Base-by-base conservation (phyloP, 495 filamentous ascomycete species). In the Daldinia decipiens region DNA sequence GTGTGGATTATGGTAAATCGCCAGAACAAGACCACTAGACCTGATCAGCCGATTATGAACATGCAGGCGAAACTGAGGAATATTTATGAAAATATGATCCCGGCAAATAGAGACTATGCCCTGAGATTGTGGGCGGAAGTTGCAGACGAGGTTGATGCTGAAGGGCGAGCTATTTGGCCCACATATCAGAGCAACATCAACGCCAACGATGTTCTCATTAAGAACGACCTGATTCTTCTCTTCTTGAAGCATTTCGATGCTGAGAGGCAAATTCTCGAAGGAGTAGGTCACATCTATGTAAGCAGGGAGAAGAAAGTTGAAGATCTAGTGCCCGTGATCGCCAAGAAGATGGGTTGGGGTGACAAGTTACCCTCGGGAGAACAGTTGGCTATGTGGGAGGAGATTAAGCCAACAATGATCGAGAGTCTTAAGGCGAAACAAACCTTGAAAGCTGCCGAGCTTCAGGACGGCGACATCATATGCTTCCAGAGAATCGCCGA, bases 1-100 rank as follows among this genome's bases (percentile, higher is more conserved):
- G 85, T 97, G 50, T 98, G 95, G 96, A 88, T 92, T 40, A 97
- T 99, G 93, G 96, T 99, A 0, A 98, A 97, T 74, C 92, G 95
- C 9, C 95, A 99, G 75, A 99, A 99, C 76, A 97, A 97, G 81
- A 98, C 95, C 0, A 90, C 91, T 47, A 87, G 95, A 27, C 95
- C 96, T 0, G 95, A 99, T 76, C 88, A 91, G 53, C 92, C 94
- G 4, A 87, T 98, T 54, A 85, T 84, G 65, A 92, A 95, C 62
- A 80, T 86, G 2, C 84, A 89, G n/a, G 91, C 93, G 79, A 92
- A 90, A 5, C 82, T 98, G 15, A 95, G 97, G 74, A 92, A 96
- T 50, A 91, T 91, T 0, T 62, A 88, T 87, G 69, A 85, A 78
- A 72, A 92, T 86, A 74, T 87, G 64, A 74, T 80, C 0, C 79